These are phyloP conservation scores for Aspergillus felis DNA, from an alignment of 2,329 filamentous ascomycete genomes.

Conservation along the genomic window DNA sequence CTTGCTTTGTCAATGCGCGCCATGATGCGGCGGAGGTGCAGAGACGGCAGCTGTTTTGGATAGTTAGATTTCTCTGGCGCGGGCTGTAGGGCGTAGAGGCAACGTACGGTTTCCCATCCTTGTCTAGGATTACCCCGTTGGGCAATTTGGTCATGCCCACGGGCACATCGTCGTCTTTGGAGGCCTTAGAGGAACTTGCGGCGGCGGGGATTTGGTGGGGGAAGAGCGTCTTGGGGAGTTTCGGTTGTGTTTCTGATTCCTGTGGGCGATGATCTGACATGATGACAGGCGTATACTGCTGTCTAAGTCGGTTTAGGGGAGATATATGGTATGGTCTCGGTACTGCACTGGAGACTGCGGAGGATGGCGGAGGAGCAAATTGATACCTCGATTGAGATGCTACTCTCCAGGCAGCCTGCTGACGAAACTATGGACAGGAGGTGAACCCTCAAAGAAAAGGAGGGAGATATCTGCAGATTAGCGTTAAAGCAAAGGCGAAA, in stretches of 20 bases:
- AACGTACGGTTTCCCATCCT: slow-evolving; percentile 49
- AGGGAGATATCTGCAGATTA: not conserved
- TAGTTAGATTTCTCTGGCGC: not conserved
- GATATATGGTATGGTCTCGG: not conserved
- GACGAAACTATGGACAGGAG: not conserved
- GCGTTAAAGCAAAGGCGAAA: not conserved
- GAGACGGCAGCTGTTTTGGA: slow-evolving; percentile 40
- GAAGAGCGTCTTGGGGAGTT: slow-evolving; percentile 11
- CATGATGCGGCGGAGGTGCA: slow-evolving; percentile 48
- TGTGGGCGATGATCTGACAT: slow-evolving; percentile 17
- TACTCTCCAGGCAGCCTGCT: not conserved
- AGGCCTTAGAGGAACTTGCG: slow-evolving; percentile 15
- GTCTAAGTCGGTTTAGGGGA: not conserved
- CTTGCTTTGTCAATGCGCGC: slow-evolving; percentile 42
- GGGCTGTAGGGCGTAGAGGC: not conserved
- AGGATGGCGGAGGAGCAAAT: not conserved
- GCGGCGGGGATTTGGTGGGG: slow-evolving; percentile 9
- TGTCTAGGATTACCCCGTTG: slow-evolving; percentile 48
- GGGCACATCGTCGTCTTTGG: slow-evolving; percentile 19
- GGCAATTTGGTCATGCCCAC: slow-evolving; percentile 28
- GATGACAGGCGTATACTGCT: not conserved
- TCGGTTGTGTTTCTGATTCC: slow-evolving; percentile 17
- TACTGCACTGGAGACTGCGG: not conserved
- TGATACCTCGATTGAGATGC: not conserved
- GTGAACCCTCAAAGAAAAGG: not conserved